Evolutionary conservation across 768 basidiomycete genomes (phyloP).

Genomic region (Mrakia hoshinonis): DNA sequence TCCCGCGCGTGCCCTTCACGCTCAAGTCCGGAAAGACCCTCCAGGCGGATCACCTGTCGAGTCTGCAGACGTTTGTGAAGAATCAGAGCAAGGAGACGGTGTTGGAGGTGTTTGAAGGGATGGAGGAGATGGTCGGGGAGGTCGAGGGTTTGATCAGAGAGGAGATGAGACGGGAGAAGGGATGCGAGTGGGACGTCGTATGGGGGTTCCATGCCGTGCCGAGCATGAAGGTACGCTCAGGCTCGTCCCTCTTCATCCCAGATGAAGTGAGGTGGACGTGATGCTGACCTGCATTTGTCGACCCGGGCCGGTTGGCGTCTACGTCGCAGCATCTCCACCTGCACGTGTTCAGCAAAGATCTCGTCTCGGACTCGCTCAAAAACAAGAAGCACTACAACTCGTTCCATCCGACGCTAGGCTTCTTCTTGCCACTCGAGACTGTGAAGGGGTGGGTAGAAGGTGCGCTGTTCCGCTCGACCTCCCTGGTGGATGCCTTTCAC

Average conservation of each 20-base stretch:
- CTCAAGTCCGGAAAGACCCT: neutral
- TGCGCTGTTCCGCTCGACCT: neutral
- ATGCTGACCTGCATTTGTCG: neutral
- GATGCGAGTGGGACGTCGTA: slow-evolving; percentile 16
- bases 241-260: no score
- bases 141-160: slow-evolving; percentile 5
- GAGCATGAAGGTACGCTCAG: slow-evolving; percentile 3
- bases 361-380: slow-evolving; percentile 22
- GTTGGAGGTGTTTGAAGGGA: slow-evolving; percentile 3
- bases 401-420: slow-evolving; percentile 21
- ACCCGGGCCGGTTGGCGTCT: no score
- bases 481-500: neutral
- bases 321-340: slow-evolving; percentile 28
- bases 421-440: slow-evolving; percentile 17
- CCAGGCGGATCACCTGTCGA: neutral
- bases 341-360: slow-evolving; percentile 25
- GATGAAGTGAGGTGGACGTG: neutral
- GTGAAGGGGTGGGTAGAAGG: slow-evolving; percentile 23
- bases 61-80: neutral
- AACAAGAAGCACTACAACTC: slow-evolving; percentile 29
- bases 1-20: slow-evolving; percentile 20
- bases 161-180: slow-evolving; percentile 14
- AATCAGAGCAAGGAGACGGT: neutral
- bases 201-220: slow-evolving; percentile 29
- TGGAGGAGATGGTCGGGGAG: slow-evolving; percentile 20